Percentiles rank a stretch among this genome's conserved stretches.
These are phyloP conservation scores for Pseudozyma pruni DNA, from an alignment of 1,284 basidiomycete species.

Conservation along the genomic window DNA sequence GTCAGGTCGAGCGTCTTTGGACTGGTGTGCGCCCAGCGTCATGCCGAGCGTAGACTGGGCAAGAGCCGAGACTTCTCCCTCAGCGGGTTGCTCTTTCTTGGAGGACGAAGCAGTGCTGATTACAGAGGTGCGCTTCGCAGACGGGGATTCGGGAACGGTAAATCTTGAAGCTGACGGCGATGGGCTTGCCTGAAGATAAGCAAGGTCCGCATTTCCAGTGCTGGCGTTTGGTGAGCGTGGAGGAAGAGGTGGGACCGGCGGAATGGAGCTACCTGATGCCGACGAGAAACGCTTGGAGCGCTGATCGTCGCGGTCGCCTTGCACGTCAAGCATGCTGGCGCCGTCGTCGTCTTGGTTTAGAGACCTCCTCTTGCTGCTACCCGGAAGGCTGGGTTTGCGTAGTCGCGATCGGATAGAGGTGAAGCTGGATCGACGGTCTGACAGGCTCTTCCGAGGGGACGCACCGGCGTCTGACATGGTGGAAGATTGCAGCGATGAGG, in stretches of 20 bases:
- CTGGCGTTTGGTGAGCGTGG: slow-evolving; percentile 3
- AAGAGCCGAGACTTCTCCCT: slow-evolving; percentile 14
- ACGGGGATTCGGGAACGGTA: not conserved
- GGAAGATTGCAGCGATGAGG: not conserved
- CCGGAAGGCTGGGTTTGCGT: slow-evolving; percentile 26
- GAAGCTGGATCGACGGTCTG: slow-evolving; percentile 38
- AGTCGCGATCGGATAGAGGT: slow-evolving; percentile 29
- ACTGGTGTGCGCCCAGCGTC: slow-evolving; percentile 19
- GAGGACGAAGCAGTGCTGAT: slow-evolving; percentile 14
- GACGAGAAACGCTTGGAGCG: slow-evolving; percentile 32
- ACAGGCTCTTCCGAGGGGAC: slow-evolving; percentile 27
- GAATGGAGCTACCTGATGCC: slow-evolving; percentile 26
- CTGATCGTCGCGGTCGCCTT: slow-evolving; percentile 4
- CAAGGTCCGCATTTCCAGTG: not conserved
- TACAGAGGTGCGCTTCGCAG: slow-evolving; percentile 4
- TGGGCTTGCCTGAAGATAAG: slow-evolving; percentile 15
- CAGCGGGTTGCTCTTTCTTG: slow-evolving; percentile 5
- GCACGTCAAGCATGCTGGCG: slow-evolving; percentile 3
- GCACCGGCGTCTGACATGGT: slow-evolving; percentile 32
- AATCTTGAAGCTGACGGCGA: not conserved
- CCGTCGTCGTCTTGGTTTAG: slow-evolving; percentile 4
- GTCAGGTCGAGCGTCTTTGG: slow-evolving; percentile 3
- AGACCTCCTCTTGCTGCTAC: slow-evolving; percentile 9
- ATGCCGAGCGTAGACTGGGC: slow-evolving; percentile 21
- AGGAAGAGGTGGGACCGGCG: slow-evolving; percentile 39